These are phyloP conservation scores for Elsinoe arachidis DNA, from an alignment of 2,329 filamentous ascomycete species.

Conservation along the genomic window DNA sequence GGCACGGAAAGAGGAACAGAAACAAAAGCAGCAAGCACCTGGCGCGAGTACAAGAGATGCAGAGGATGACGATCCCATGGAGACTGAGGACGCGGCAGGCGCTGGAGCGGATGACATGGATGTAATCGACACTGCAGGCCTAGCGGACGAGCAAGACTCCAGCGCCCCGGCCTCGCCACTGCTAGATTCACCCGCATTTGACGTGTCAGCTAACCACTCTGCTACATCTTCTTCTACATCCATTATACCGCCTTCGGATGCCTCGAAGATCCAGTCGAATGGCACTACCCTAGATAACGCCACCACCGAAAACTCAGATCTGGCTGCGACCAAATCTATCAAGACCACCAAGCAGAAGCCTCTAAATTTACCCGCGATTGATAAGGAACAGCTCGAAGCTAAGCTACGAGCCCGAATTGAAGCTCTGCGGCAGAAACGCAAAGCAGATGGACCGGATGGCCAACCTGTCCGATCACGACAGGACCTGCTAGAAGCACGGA, in stretches of 20 bases:
- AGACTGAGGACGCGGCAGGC: slow-evolving; percentile 25
- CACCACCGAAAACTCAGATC: slow-evolving; percentile 1
- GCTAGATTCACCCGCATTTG: slow-evolving; percentile 33
- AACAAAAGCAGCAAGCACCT: slow-evolving; percentile 19
- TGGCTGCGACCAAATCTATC: slow-evolving; percentile 21
- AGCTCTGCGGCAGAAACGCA: slow-evolving; percentile 72
- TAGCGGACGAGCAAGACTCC: slow-evolving; percentile 20
- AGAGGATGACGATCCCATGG: slow-evolving; percentile 20
- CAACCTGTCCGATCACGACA: slow-evolving; percentile 76
- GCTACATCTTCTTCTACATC: slow-evolving; percentile 41
- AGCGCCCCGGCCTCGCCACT: slow-evolving; percentile 28
- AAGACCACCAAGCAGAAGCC: slow-evolving; percentile 20
- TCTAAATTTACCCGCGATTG: slow-evolving; percentile 45
- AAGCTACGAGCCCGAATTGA: slow-evolving; percentile 78
- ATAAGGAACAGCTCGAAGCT: slow-evolving; percentile 66
- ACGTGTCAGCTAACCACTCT: slow-evolving; percentile 32
- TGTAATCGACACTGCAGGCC: slow-evolving; percentile 18
- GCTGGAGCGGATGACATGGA: slow-evolving; percentile 21
- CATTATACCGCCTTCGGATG: slow-evolving; percentile 29
- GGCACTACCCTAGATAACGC: slow-evolving; percentile 15
- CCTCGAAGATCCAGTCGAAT: slow-evolving; percentile 2
- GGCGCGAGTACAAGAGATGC: slow-evolving; percentile 19
- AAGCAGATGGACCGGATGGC: slow-evolving; percentile 76
- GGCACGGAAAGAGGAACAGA: slow-evolving; percentile 23
- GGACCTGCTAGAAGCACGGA: slow-evolving; percentile 81